Percentiles rank a stretch among this genome's conserved stretches.
phyloP scores from a whole-genome alignment of 805 yeast genomes.

The Candida argentea region DNA sequence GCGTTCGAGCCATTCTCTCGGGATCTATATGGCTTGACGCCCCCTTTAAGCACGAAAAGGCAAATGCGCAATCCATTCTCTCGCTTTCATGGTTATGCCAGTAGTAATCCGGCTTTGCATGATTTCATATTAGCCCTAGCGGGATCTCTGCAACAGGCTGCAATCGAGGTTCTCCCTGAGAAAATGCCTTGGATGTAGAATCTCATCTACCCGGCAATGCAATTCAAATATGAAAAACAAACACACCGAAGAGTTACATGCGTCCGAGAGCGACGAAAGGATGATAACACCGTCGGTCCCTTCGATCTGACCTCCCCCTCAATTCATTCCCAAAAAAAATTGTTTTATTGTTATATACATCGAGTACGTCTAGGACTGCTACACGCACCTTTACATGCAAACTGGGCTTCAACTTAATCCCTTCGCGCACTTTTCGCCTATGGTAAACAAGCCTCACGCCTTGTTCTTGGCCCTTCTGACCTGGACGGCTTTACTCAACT shows the following conservation, averaged over 20 bases:
- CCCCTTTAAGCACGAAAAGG: constrained; percentile 39
- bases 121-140: constrained; percentile 1
- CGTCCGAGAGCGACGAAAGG: too few species aligned
- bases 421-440: too few species aligned
- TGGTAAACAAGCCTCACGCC: background rate
- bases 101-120: constrained; percentile 3
- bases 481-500: constrained; percentile 75
- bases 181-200: background rate
- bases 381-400: background rate
- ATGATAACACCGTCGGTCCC: too few species aligned
- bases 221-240: too few species aligned
- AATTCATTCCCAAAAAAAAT: background rate
- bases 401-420: background rate
- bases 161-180: background rate
- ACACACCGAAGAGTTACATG: too few species aligned
- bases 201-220: too few species aligned
- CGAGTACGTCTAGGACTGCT: background rate
- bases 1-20: constrained; percentile 44
- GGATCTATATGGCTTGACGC: constrained; percentile 50
- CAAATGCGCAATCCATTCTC: constrained; percentile 44
- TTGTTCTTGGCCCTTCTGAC: constrained; percentile 49
- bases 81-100: constrained; percentile 2
- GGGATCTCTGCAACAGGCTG: background rate
- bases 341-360: background rate
- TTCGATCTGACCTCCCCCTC: too few species aligned